Evolutionary conservation across 73 alveolate species (phyloP).

Genomic region (Paramecium sonneborni): DNA sequence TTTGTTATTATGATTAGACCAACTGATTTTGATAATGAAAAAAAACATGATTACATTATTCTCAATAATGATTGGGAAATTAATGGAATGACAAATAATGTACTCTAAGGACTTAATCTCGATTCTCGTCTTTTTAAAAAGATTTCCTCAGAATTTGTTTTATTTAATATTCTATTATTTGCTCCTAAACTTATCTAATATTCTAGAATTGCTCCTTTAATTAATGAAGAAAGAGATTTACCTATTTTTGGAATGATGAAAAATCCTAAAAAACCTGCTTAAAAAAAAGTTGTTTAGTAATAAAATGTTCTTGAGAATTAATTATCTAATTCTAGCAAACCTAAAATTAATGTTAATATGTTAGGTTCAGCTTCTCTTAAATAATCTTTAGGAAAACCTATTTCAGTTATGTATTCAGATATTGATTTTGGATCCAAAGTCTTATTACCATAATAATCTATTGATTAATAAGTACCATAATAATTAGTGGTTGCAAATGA

Average conservation of each 20-base stretch:
- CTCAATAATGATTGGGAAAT: constrained; percentile 66
- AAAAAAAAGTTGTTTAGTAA: not conserved
- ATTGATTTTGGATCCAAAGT: constrained; percentile 12
- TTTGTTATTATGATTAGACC: constrained; percentile 61
- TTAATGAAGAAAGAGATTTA: constrained; percentile 29
- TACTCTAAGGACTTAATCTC: not conserved
- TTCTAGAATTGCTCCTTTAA: not conserved
- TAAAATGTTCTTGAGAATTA: not conserved
- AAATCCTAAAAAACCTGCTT: not conserved
- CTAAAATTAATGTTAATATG: constrained; percentile 36
- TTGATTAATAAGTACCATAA: not conserved
- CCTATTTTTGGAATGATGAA: constrained; percentile 24
- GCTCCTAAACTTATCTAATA: constrained; percentile 45
- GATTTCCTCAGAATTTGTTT: not conserved
- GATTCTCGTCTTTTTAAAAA: not conserved
- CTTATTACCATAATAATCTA: not conserved
- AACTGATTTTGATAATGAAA: constrained; percentile 44
- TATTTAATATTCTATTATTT: not conserved
- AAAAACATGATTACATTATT: constrained; percentile 47
- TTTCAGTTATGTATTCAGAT: constrained; percentile 9
- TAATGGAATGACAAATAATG: constrained; percentile 49
- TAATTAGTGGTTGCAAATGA: not conserved
- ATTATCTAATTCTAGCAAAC: not conserved
- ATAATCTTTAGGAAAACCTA: not conserved
- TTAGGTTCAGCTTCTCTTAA: not conserved